Conservation (phyloP, 108 stramenopile species). For the Cyclotella kingstonii region DNA sequence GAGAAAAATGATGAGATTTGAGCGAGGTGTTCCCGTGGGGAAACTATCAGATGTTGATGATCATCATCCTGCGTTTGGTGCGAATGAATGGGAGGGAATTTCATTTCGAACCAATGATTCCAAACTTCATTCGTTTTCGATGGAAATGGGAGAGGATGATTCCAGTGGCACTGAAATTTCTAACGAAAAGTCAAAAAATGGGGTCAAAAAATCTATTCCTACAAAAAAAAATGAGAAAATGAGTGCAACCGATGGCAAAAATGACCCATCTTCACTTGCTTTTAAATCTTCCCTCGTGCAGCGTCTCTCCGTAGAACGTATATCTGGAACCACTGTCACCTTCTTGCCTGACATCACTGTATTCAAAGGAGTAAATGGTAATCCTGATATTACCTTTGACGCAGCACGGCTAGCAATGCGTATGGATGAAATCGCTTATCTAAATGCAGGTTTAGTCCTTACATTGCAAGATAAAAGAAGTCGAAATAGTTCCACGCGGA, state of each 20-base stretch:
- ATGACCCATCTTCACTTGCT: slow-evolving; percentile 23
- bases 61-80: slow-evolving; percentile 17
- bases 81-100: slow-evolving; percentile 30
- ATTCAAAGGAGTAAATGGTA: slow-evolving; percentile 88
- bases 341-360: slow-evolving; percentile 88
- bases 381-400: slow-evolving; percentile 77
- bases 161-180: background rate
- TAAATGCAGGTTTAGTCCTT: slow-evolving; percentile 89
- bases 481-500: no score
- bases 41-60: slow-evolving; percentile 42
- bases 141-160: slow-evolving; percentile 23
- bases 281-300: slow-evolving; percentile 38
- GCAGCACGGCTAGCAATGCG: slow-evolving; percentile 65
- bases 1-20: slow-evolving; percentile 67
- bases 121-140: slow-evolving; percentile 8
- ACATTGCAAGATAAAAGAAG: slow-evolving; percentile 77
- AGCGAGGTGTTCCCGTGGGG: slow-evolving; percentile 64
- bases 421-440: slow-evolving; percentile 86
- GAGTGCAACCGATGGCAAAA: slow-evolving; percentile 33
- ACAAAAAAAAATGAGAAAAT: slow-evolving; percentile 8
- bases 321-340: slow-evolving; percentile 73
- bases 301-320: slow-evolving; percentile 43
- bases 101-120: slow-evolving; percentile 20
- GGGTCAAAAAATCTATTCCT: background rate
- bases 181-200: background rate